These are phyloP conservation scores for Aspergillus tubingensis DNA, from an alignment of 2,329 filamentous ascomycete species.

Conservation along the genomic window DNA sequence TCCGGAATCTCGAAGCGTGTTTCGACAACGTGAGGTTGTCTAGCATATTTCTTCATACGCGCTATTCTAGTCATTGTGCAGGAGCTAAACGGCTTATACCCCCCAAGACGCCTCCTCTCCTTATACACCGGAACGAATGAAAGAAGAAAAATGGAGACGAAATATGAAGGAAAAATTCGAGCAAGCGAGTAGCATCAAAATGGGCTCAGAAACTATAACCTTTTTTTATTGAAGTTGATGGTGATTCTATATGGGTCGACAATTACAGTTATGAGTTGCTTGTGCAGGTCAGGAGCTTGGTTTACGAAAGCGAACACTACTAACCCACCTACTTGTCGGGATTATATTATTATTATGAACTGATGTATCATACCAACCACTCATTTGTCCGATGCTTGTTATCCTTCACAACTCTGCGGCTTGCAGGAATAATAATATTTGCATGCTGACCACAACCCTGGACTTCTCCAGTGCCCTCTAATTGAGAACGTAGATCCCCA, in stretches of 20 bases:
- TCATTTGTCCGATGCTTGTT: slow-evolving; percentile 6
- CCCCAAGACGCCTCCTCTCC: neutral
- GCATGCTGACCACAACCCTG: neutral
- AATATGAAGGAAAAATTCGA: neutral
- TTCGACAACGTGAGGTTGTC: neutral
- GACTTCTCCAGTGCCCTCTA: neutral
- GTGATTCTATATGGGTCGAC: slow-evolving; percentile 21
- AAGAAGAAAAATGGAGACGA: neutral
- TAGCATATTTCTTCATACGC: neutral
- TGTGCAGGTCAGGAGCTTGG: slow-evolving; percentile 21
- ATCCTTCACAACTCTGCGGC: neutral
- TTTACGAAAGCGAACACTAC: slow-evolving; percentile 15
- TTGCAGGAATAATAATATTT: neutral
- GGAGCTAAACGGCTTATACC: neutral
- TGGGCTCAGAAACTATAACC: slow-evolving; percentile 4
- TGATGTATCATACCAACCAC: slow-evolving; percentile 14
- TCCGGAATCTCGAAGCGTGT: neutral
- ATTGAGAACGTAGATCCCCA: neutral
- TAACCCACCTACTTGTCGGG: slow-evolving; percentile 5
- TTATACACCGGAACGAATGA: neutral
- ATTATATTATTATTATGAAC: slow-evolving; percentile 6
- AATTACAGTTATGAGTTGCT: slow-evolving; percentile 21
- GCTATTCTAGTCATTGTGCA: neutral
- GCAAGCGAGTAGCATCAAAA: neutral
- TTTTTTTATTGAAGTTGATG: slow-evolving; percentile 24